Percentiles rank a stretch among this genome's conserved stretches.
Evolutionary conservation across 805 yeast species (phyloP).

Genomic region (Blastobotrys peoriensis): DNA sequence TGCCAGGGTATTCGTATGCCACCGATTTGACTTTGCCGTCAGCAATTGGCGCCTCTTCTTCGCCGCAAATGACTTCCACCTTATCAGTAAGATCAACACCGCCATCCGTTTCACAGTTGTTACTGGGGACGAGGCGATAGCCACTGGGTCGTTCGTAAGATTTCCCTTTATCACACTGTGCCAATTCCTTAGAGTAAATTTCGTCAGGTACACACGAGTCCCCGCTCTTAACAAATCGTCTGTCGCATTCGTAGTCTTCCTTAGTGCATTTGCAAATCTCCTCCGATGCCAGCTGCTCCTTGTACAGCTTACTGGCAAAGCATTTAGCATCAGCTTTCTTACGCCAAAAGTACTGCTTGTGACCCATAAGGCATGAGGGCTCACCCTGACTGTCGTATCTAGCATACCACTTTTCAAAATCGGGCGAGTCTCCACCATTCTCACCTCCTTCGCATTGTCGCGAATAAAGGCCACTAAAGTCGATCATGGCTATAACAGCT

Average conservation of each 20-base stretch:
- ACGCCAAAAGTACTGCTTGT: slow-evolving; percentile 53
- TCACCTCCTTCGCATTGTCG: slow-evolving; percentile 19
- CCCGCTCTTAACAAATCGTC: slow-evolving; percentile 38
- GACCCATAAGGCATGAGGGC: slow-evolving; percentile 61
- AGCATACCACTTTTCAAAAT: slow-evolving; percentile 62
- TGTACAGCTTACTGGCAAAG: slow-evolving; percentile 39
- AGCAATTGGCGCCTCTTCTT: slow-evolving; percentile 34
- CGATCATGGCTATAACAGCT: slow-evolving; percentile 50
- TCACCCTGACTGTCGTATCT: slow-evolving; percentile 30
- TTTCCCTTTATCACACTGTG: slow-evolving; percentile 28
- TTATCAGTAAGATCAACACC: slow-evolving; percentile 26
- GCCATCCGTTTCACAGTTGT: slow-evolving; percentile 35
- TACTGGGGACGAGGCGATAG: slow-evolving; percentile 40
- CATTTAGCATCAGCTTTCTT: slow-evolving; percentile 64
- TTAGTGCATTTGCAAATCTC: slow-evolving; percentile 59
- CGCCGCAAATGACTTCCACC: slow-evolving; percentile 29
- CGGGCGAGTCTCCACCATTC: slow-evolving; percentile 44
- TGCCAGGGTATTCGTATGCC: slow-evolving; percentile 45
- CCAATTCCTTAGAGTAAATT: slow-evolving; percentile 24
- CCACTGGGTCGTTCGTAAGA: slow-evolving; percentile 32
- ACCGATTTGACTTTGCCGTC: slow-evolving; percentile 35
- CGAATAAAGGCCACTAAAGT: slow-evolving; percentile 37
- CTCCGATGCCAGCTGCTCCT: slow-evolving; percentile 37
- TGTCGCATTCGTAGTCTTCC: slow-evolving; percentile 66
- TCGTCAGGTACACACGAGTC: slow-evolving; percentile 45